phyloP scores from a whole-genome alignment of 352 stramenopile species.

The Phytopythium sindhum region DNA sequence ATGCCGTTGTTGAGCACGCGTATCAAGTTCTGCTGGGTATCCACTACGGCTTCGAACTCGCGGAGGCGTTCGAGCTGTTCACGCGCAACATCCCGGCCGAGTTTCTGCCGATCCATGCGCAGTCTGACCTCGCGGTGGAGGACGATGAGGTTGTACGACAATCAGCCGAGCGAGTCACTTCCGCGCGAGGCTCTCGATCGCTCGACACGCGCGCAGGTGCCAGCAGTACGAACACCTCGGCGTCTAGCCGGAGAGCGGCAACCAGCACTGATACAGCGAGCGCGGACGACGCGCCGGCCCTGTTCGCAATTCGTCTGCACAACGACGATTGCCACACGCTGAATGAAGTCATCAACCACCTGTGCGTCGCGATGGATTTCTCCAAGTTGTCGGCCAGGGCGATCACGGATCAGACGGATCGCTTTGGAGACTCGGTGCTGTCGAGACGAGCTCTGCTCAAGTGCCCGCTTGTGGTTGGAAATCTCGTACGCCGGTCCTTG shows the following conservation, averaged over 20 bases:
- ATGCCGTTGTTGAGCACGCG: conserved; percentile 73
- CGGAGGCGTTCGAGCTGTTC: conserved; percentile 68
- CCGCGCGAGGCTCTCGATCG: background rate
- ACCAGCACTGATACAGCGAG: conserved; percentile 2
- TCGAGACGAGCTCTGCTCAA: conserved; percentile 38
- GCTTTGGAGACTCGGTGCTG: conserved; percentile 48
- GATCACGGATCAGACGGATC: conserved; percentile 59
- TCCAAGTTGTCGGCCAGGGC: conserved; percentile 46
- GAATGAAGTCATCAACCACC: conserved; percentile 65
- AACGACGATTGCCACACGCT: conserved; percentile 84
- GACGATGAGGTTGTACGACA: conserved; percentile 5
- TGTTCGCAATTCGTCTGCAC: conserved; percentile 71
- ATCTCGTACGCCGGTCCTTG: conserved; percentile 55
- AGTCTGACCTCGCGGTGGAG: conserved; percentile 29
- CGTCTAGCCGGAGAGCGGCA: background rate
- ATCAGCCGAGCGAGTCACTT: background rate
- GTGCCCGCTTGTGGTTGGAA: conserved; percentile 42
- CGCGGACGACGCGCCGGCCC: conserved; percentile 6
- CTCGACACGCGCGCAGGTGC: background rate
- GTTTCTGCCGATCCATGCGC: conserved; percentile 37
- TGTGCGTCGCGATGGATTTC: conserved; percentile 51
- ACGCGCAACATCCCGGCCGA: conserved; percentile 48
- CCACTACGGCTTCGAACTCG: conserved; percentile 70
- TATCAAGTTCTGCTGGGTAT: conserved; percentile 63
- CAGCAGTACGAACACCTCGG: background rate